Evolutionary conservation across 805 yeast species (phyloP), one percentile per base, ranked within the genome.

Genomic region (Cyberlindnera amylophila): DNA sequence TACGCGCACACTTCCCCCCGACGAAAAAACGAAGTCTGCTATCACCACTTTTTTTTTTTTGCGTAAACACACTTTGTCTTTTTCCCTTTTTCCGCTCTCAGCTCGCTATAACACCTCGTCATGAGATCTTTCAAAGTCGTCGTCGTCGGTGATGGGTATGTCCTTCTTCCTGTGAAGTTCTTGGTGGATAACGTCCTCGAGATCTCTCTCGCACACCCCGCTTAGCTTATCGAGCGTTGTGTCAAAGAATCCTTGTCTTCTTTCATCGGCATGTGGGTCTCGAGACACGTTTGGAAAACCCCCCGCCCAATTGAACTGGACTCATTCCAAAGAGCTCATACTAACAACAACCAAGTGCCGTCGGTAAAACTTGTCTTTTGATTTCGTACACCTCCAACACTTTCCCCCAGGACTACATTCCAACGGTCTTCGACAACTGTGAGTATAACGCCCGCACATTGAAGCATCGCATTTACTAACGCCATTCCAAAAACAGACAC

Each of bases 331-430:
- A n/a, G n/a, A n/a, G n/a, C n/a, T n/a, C n/a, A n/a, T n/a, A n/a
- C n/a, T n/a, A n/a, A n/a, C n/a, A n/a, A n/a, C n/a, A n/a, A n/a
- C n/a, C n/a, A n/a, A 69, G 82, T 65, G 96, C 96, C 42, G 96
- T 89, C 34, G 97, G 97, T 66, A 89, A 88, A 62, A 89, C 96
- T 3, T 88, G 95, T 59, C 71, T 88, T 44, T 74, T 89, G 48
- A 88, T 89, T 50, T 81, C 91, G 18, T 89, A 89, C 66, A 89
- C 96, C 23, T 86, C 96, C 40, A 89, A 88, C 62, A 86, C 95
- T 26, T 89, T 89, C 64, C 96, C 96, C 6, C 86, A 85, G 53
- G 96, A 89, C 57, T 89, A 89, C 63, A 84, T 89, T 45, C 97
- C 97, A 38, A 89, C 97, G 0, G 96, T 89, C 4, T 89, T 89